These are phyloP conservation scores for Domatiomyces catenatus DNA, from an alignment of 2,329 filamentous ascomycete genomes.

Conservation along the genomic window DNA sequence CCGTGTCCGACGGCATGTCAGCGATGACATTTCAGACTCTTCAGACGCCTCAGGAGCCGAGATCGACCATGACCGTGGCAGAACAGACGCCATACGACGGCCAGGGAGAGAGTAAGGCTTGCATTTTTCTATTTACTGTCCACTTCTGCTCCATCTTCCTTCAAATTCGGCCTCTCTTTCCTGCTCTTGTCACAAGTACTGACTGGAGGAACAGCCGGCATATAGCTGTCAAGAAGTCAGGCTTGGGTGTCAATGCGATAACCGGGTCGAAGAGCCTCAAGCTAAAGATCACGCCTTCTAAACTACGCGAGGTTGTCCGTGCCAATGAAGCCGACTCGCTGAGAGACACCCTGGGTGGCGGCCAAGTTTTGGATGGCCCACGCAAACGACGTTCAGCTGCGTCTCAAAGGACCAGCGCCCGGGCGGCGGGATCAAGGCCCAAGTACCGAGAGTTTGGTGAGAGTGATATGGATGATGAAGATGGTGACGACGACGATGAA, in stretches of 20 bases:
- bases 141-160: too few relatives aligned
- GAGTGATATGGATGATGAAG: conserved; percentile 32
- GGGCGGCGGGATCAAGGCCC: conserved; percentile 24
- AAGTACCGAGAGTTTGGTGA: conserved; percentile 24
- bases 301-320: conserved; percentile 32
- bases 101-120: conserved; percentile 17
- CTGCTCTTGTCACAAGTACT: not conserved
- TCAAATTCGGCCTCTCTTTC: too few relatives aligned
- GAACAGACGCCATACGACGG: conserved; percentile 13
- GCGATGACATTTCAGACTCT: conserved; percentile 14
- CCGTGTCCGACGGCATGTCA: conserved; percentile 16
- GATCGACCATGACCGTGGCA: conserved; percentile 13
- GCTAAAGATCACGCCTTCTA: conserved; percentile 35
- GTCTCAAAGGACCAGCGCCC: conserved; percentile 18
- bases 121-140: conserved; percentile 1
- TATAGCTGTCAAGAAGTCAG: not conserved
- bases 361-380: conserved; percentile 31
- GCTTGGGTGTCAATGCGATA: too few relatives aligned
- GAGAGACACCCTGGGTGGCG: conserved; percentile 31
- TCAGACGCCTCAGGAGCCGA: conserved; percentile 14
- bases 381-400: conserved; percentile 24
- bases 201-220: too few relatives aligned
- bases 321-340: conserved; percentile 16
- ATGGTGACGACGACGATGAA: too few relatives aligned
- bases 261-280: conserved; percentile 23